Evolutionary conservation across 1,284 basidiomycete genomes (phyloP).

Genomic region (Trametes versicolor): DNA sequence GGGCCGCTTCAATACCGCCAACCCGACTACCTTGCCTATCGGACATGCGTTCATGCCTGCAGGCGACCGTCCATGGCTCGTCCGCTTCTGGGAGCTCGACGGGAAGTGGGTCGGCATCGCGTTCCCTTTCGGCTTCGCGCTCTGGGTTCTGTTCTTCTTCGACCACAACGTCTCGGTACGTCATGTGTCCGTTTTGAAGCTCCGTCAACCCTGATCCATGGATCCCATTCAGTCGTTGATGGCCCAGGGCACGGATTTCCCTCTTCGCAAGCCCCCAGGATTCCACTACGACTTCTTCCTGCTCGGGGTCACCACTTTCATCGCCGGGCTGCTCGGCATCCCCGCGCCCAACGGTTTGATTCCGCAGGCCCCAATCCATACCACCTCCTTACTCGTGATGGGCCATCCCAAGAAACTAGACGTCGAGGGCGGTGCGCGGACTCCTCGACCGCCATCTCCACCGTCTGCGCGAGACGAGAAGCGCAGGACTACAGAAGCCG

Average conservation of each 20-base stretch:
- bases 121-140: conserved; percentile 74
- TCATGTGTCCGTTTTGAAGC: conserved; percentile 3
- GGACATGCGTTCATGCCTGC: conserved; percentile 79
- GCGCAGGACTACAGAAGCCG: conserved; percentile 2
- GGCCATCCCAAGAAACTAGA: conserved; percentile 57
- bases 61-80: conserved; percentile 83
- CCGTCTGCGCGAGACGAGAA: conserved; percentile 21
- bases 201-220: not conserved
- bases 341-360: conserved; percentile 97
- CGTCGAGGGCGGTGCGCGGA: conserved; percentile 45
- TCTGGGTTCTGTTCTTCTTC: conserved; percentile 82
- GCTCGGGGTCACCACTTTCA: conserved; percentile 91
- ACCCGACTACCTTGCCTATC: conserved; percentile 75
- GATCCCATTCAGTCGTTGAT: conserved; percentile 75
- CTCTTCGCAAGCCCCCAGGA: conserved; percentile 90
- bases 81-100: conserved; percentile 91
- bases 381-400: conserved; percentile 85
- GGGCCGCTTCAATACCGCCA: conserved; percentile 77
- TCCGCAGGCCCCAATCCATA: conserved; percentile 96
- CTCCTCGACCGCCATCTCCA: not conserved
- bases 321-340: conserved; percentile 90
- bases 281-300: conserved; percentile 94
- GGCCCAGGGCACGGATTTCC: conserved; percentile 92
- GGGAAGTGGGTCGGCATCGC: conserved; percentile 91
- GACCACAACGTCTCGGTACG: conserved; percentile 87